phyloP scores from a whole-genome alignment of 75 land plant genomes.

The Selaginella moellendorffii region DNA sequence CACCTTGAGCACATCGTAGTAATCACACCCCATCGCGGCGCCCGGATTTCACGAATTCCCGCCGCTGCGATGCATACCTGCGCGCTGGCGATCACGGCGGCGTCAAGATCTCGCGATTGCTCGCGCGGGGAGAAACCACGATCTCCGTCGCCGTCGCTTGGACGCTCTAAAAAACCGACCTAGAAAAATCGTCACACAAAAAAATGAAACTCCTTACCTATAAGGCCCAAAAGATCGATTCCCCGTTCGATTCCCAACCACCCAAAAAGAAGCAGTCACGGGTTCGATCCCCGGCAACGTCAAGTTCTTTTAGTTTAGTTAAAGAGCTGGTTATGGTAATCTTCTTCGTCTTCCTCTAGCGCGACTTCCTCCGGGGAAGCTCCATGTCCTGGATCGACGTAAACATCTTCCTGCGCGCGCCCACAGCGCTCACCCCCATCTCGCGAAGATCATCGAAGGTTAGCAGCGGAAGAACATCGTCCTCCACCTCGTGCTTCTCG shows the following conservation, averaged over 20 bases:
- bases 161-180: neutral
- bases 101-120: neutral
- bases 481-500: constrained; percentile 10
- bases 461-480: constrained; percentile 15
- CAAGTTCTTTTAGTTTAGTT: no score
- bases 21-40: constrained; percentile 64
- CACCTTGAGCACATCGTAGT: constrained; percentile 64
- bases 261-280: no score
- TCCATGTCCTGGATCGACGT: constrained; percentile 58
- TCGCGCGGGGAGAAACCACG: neutral
- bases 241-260: no score
- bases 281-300: no score
- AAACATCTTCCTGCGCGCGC: constrained; percentile 14
- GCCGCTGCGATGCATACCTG: neutral
- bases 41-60: neutral
- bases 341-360: no score
- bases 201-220: no score
- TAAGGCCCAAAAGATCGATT: no score
- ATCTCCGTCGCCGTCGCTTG: neutral
- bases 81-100: neutral
- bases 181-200: no score
- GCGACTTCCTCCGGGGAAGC: no score
- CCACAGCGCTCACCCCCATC: constrained; percentile 10
- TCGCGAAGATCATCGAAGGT: constrained; percentile 14
- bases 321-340: no score